Evolutionary conservation across 148 eudicot species (phyloP).

Genomic region (Talinum fruticosum): DNA sequence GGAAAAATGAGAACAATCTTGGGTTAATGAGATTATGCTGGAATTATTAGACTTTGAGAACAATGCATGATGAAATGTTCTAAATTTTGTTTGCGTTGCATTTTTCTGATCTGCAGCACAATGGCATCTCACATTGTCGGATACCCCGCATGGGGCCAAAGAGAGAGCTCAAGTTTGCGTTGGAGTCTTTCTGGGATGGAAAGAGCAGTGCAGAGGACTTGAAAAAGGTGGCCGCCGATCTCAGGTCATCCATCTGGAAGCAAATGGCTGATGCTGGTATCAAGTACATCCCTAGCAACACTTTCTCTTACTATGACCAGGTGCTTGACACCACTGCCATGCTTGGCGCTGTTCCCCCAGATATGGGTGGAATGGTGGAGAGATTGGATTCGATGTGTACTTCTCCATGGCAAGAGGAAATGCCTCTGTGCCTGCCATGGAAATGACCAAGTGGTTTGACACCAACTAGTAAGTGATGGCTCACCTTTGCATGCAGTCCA

Average conservation of each 20-base stretch:
- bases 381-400: conserved; percentile 73
- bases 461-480: conserved; percentile 87
- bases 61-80: not conserved
- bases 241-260: conserved; percentile 81
- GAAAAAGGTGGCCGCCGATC: conserved; percentile 69
- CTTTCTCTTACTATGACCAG: conserved; percentile 76
- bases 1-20: too few species aligned
- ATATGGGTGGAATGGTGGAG: conserved; percentile 68
- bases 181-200: conserved; percentile 86
- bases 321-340: conserved; percentile 84
- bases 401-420: conserved; percentile 95
- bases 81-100: conserved; percentile 13
- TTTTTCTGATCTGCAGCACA: conserved; percentile 32
- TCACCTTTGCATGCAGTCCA: too few species aligned
- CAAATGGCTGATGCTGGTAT: conserved; percentile 77
- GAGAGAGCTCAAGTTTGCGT: conserved; percentile 89
- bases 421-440: conserved; percentile 88
- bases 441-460: conserved; percentile 97
- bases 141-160: conserved; percentile 93
- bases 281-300: conserved; percentile 87
- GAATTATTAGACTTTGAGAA: too few species aligned
- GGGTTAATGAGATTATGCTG: too few species aligned
- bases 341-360: conserved; percentile 86
- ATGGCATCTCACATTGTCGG: conserved; percentile 94
- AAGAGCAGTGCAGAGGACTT: conserved; percentile 80